Percentiles rank a stretch among this genome's conserved stretches.
Evolutionary conservation across 2,329 filamentous ascomycete genomes (phyloP).

Genomic region (Diaporthe australafricana): DNA sequence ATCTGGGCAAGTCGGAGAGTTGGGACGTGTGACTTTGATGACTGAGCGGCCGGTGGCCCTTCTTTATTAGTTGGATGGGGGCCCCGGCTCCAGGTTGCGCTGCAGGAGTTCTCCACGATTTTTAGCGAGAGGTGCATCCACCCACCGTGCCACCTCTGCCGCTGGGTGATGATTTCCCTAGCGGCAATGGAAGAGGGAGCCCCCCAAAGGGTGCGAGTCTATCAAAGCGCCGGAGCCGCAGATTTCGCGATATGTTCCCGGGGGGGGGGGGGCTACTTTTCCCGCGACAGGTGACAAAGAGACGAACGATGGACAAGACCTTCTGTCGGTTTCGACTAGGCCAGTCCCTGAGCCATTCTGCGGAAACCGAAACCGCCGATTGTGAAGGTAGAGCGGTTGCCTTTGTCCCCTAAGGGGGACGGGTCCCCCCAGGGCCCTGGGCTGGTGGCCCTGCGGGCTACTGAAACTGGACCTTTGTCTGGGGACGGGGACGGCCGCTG

Average conservation of each 20-base stretch:
- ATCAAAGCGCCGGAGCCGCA: slow-evolving; percentile 30
- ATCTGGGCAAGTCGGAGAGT: neutral
- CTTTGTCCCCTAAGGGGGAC: slow-evolving; percentile 8
- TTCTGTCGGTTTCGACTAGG: slow-evolving; percentile 9
- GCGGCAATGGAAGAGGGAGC: neutral
- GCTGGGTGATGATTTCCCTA: neutral
- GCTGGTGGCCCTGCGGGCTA: slow-evolving; percentile 1
- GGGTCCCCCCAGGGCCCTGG: neutral
- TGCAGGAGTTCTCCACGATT: slow-evolving; percentile 32
- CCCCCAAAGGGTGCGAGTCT: slow-evolving; percentile 31
- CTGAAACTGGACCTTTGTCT: slow-evolving; percentile 28
- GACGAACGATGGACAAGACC: neutral
- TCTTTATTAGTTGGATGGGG: slow-evolving; percentile 17
- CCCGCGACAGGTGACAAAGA: slow-evolving; percentile 5
- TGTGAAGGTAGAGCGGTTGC: neutral
- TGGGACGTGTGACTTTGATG: slow-evolving; percentile 12
- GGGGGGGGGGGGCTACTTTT: no score
- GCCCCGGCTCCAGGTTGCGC: slow-evolving; percentile 28
- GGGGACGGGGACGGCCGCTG: slow-evolving; percentile 15
- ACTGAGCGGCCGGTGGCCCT: slow-evolving; percentile 3
- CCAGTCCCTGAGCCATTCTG: neutral
- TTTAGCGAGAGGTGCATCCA: slow-evolving; percentile 16
- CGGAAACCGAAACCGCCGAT: slow-evolving; percentile 6
- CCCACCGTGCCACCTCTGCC: slow-evolving; percentile 17
- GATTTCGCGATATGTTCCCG: neutral